phyloP scores from a whole-genome alignment of 768 basidiomycete genomes.

The Royoungia palumana region DNA sequence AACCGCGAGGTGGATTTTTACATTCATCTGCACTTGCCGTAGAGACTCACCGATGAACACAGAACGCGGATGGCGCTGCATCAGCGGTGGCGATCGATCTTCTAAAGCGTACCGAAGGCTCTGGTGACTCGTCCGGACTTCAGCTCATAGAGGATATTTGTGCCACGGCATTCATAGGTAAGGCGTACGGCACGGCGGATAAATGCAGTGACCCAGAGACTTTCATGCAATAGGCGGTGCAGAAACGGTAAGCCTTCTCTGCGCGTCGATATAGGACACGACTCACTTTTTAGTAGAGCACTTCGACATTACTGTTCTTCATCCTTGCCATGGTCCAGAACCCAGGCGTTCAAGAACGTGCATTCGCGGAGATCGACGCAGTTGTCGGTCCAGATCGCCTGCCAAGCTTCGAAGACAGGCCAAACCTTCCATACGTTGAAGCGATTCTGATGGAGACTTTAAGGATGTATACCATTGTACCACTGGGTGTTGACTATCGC shows the following conservation, averaged over 20 bases:
- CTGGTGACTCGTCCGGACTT: constrained; percentile 8
- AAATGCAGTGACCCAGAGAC: neutral
- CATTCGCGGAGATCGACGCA: neutral
- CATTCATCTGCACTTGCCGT: neutral
- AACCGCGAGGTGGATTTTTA: constrained; percentile 9
- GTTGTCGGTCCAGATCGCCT: neutral
- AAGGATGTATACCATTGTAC: neutral
- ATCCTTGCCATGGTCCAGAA: neutral
- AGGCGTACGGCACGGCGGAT: neutral
- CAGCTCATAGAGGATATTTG: constrained; percentile 9
- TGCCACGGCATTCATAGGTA: constrained; percentile 17
- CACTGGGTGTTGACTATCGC: neutral
- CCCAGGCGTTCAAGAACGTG: neutral
- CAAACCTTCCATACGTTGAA: neutral
- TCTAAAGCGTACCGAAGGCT: neutral
- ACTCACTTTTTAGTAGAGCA: neutral
- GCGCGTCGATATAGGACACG: neutral
- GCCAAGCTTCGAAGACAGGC: neutral
- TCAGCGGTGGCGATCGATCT: constrained; percentile 14
- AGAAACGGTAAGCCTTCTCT: constrained; percentile 13
- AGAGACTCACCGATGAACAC: neutral
- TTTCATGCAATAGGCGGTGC: constrained; percentile 12
- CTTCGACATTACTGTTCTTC: neutral
- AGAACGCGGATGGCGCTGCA: constrained; percentile 8
- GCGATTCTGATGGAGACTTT: neutral